Base-by-base conservation (phyloP, 805 yeast genomes). In the Kluyveromyces dobzhanskii region DNA sequence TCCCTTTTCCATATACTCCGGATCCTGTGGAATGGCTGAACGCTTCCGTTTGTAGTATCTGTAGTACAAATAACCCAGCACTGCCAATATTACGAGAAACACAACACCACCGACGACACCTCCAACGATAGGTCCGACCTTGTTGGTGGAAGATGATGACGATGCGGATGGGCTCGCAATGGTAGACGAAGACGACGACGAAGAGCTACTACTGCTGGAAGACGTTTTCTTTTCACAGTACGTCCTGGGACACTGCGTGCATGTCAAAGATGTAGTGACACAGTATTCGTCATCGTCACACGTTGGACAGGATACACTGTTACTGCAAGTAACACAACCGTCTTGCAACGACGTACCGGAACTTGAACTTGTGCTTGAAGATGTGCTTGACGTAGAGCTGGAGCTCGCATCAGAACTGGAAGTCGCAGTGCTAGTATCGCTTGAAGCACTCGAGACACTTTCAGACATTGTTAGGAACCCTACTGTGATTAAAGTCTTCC, bases 51-150 rank as follows among this genome's bases (percentile, higher is more conserved):
- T 63, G 66, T 70, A 69, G 49, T 61, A 67, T 46, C 57, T 66
- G 45, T 69, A 64, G 41, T 70, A 64, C 19, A 68, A 54, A 36
- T 53, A 66, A 44, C 70, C 63, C 17, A 65, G 48, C 19, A 65
- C 44, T 1, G 66, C 47, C 9, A 60, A 51, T 1, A 67, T 51
- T 3, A 25, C 43, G 4, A 72, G 43, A 1, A 74, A 48, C 1
- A 63, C 48, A 0, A 62, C 61, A 0, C 73, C 52, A 5, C 67
- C 73, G 1, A 64, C 70, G 2, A 75, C 66, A 13, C 82, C 80
- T 14, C 84, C 88, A 2, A 77, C 71, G 1, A 79, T 78, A 18
- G 87, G 88, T 17, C 87, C 90, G 0, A 80, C 83, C 25, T 38
- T 37, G 26, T 47, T 30, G 4, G 47, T 31, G n/a, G 42, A 32